Conservation (phyloP, 2,329 filamentous ascomycete species). For the Dothiorella sarmentorum region DNA sequence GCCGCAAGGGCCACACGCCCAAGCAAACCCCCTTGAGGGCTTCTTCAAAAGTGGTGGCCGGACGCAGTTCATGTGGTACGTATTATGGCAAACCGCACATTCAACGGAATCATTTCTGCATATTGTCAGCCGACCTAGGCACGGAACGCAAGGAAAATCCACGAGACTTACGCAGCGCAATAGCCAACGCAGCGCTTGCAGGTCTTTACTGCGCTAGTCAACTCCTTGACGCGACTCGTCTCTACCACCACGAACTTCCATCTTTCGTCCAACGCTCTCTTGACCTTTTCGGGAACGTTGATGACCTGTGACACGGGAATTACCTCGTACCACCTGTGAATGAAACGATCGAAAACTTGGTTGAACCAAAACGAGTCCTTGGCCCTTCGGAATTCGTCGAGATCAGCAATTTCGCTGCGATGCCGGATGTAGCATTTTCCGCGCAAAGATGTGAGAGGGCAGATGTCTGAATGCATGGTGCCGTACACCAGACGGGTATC, state of each 20-base stretch:
- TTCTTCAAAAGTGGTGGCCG: conserved; percentile 90
- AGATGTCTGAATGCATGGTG: conserved; percentile 98
- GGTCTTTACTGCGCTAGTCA: conserved; percentile 91
- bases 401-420: conserved; percentile 75
- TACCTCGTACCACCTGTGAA: conserved; percentile 95
- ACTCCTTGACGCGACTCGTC: conserved; percentile 86
- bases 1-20: conserved; percentile 95
- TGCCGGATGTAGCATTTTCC: conserved; percentile 92
- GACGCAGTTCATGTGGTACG: conserved; percentile 98
- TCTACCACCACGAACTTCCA: conserved; percentile 97
- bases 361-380: conserved; percentile 95
- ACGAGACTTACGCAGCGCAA: conserved; percentile 75
- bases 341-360: conserved; percentile 96
- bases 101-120: conserved; percentile 87
- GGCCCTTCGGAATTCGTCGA: conserved; percentile 79
- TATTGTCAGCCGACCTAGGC: conserved; percentile 22
- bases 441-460: conserved; percentile 84
- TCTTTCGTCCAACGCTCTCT: conserved; percentile 90
- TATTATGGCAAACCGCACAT: conserved; percentile 90
- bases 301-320: conserved; percentile 89
- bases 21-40: conserved; percentile 93
- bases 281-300: conserved; percentile 92
- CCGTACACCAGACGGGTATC: conserved; percentile 91
- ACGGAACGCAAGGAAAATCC: too few species aligned
- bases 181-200: conserved; percentile 91